Percentiles rank a stretch among this genome's conserved stretches.
These are phyloP conservation scores for Rachicladosporium sp. DNA, from an alignment of 2,329 filamentous ascomycete genomes.

Conservation along the genomic window DNA sequence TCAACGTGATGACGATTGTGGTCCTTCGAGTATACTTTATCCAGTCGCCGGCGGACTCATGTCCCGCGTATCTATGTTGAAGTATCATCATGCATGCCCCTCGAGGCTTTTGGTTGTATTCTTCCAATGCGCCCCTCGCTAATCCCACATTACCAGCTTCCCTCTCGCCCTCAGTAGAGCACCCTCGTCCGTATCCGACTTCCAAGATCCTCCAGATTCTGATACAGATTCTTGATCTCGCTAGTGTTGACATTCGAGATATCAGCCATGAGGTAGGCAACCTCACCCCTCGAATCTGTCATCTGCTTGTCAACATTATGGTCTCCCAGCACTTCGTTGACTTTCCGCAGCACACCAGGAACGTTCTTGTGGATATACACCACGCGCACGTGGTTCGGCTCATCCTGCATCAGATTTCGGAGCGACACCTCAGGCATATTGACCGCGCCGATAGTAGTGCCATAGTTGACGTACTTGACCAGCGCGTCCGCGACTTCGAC, in stretches of 20 bases:
- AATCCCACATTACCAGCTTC: too few relatives aligned
- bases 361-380: constrained; percentile 97
- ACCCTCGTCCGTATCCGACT: constrained; percentile 36
- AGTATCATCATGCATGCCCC: too few relatives aligned
- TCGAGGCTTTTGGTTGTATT: too few relatives aligned
- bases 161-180: constrained; percentile 25
- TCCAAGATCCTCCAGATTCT: constrained; percentile 62
- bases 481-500: constrained; percentile 82
- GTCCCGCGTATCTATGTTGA: too few relatives aligned
- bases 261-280: constrained; percentile 95
- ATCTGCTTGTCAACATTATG: constrained; percentile 99
- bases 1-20: too few relatives aligned
- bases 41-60: too few relatives aligned
- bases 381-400: constrained; percentile 79
- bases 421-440: constrained; percentile 94
- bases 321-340: constrained; percentile 86
- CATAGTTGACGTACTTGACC: constrained; percentile 91
- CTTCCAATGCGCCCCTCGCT: too few relatives aligned
- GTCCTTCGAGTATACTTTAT: too few relatives aligned
- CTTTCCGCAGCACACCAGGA: constrained; percentile 83
- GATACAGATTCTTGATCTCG: constrained; percentile 77
- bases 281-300: constrained; percentile 85
- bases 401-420: constrained; percentile 78
- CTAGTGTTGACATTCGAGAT: constrained; percentile 71
- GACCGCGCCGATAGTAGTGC: constrained; percentile 78